A percentile compares a stretch with the other conserved stretches of the same genome.
Evolutionary conservation across 176 grass and related monocot genomes (phyloP).

Genomic region (Bromus sterilis): DNA sequence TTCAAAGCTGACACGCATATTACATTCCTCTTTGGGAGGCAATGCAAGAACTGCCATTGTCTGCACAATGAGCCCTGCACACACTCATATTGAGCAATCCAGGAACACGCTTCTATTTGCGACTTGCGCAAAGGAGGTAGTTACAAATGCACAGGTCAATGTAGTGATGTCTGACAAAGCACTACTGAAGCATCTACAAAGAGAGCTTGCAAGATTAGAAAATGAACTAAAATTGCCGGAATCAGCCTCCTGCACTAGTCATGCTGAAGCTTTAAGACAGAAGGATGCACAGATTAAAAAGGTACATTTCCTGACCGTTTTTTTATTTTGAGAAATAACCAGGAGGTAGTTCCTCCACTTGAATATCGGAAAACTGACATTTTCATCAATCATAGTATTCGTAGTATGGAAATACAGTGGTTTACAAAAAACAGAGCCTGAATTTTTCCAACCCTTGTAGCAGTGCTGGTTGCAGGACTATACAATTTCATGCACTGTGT

Average conservation of each 20-base stretch:
- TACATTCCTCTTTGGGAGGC: constrained; percentile 76
- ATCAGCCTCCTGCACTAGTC: constrained; percentile 22
- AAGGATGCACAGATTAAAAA: constrained; percentile 87
- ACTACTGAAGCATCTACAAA: constrained; percentile 80
- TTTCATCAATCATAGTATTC: too few relatives aligned
- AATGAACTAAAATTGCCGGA: constrained; percentile 56
- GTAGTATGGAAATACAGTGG: too few relatives aligned
- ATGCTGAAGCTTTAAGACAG: constrained; percentile 62
- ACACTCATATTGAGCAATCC: constrained; percentile 83
- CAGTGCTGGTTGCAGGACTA: not conserved
- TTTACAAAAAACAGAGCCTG: too few relatives aligned
- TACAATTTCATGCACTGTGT: not conserved
- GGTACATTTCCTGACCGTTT: constrained; percentile 24
- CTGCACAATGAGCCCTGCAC: constrained; percentile 92
- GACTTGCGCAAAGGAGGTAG: constrained; percentile 81
- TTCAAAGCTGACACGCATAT: constrained; percentile 90
- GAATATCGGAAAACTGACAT: too few relatives aligned
- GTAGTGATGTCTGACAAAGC: constrained; percentile 95
- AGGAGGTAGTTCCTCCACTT: too few relatives aligned
- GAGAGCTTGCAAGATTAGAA: constrained; percentile 75
- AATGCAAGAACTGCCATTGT: constrained; percentile 89
- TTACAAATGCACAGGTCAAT: constrained; percentile 94
- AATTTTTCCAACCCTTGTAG: not conserved
- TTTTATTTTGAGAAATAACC: too few relatives aligned
- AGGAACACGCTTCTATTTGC: constrained; percentile 93